These are phyloP conservation scores for Cryphonectria carpinicola DNA, from an alignment of 2,329 filamentous ascomycete genomes.

Conservation along the genomic window DNA sequence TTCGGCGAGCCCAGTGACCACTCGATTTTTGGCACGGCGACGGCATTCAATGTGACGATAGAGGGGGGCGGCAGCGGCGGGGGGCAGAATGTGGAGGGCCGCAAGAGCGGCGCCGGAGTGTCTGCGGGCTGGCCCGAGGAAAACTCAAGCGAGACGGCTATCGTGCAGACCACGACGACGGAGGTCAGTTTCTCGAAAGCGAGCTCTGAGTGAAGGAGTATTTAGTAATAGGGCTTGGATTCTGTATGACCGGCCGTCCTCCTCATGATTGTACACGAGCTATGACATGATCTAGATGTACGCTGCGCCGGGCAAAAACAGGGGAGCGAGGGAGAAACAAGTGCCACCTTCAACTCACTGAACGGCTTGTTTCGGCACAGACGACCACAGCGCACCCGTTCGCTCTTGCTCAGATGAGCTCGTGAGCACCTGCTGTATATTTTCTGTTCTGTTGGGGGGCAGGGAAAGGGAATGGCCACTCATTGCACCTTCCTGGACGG, in stretches of 20 bases:
- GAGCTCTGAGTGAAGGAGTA: neutral
- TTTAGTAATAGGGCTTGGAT: neutral
- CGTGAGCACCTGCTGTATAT: neutral
- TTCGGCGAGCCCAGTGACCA: neutral
- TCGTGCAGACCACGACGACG: neutral
- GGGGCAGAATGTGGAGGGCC: neutral
- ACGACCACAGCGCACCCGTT: neutral
- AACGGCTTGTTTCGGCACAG: neutral
- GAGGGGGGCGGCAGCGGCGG: neutral
- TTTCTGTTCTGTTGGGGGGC: neutral
- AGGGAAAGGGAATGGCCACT: neutral
- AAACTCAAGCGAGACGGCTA: neutral
- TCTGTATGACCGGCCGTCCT: neutral
- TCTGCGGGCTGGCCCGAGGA: neutral
- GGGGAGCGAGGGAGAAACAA: neutral
- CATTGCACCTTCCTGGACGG: neutral
- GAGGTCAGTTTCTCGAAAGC: neutral
- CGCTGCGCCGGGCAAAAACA: neutral
- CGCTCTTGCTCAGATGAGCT: neutral
- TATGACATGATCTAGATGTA: neutral
- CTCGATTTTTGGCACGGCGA: neutral
- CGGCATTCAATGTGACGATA: slow-evolving; percentile 3
- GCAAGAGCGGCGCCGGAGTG: neutral
- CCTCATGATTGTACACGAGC: neutral
- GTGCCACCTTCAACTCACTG: neutral